Evolutionary conservation across 768 basidiomycete species (phyloP), one percentile per base, ranked within the genome.

Genomic region (Pisolithus microcarpus): DNA sequence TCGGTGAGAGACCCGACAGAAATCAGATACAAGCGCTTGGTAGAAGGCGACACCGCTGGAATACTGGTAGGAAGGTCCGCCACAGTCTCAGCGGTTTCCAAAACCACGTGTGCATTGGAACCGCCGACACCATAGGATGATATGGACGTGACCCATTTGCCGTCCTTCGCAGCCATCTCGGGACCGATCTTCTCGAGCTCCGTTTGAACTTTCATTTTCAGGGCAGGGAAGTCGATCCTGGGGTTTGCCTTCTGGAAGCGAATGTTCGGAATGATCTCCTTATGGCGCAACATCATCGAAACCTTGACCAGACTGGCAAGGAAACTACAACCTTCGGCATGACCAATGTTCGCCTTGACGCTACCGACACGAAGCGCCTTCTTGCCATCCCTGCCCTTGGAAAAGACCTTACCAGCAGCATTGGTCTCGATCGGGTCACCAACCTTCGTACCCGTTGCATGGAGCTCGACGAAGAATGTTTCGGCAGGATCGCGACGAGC

Each of bases 381-480:
- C 26, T 53, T 46, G 16, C 3, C 50, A 28, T 58, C 52, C 5
- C 63, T 56, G 8, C 58, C 56, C 31, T 62, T 45, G 24, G 64
- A 56, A 38, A 71, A 70, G 7, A 66, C 54, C 31, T 61, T 61
- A 1, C 76, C 76, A 19, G 75, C 73, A 62, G 72, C 74, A 50
- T 77, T 78, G 9, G 72, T 72, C 56, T 79, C 78, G 1, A 69
- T 73, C 1, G 78, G 76, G 53, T 79, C 78, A 0, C 76, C 78
- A 28, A 61, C 66, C 36, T 72, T 68, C 3, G 78, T 78, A 63
- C 64, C 76, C n/a, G 78, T 78, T 18, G 73, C 75, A 51, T 80
- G 78, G 10, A 75, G 53, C 56, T 79, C 78, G 0, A 79, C 65
- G 53, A 66, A 79, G 51, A 77, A 76, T 3, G 73, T 72, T 23